A percentile compares a stretch with the other conserved stretches of the same genome.
Conservation (phyloP, 2,329 filamentous ascomycete species). For the Phymatotrichopsis omnivora region DNA sequence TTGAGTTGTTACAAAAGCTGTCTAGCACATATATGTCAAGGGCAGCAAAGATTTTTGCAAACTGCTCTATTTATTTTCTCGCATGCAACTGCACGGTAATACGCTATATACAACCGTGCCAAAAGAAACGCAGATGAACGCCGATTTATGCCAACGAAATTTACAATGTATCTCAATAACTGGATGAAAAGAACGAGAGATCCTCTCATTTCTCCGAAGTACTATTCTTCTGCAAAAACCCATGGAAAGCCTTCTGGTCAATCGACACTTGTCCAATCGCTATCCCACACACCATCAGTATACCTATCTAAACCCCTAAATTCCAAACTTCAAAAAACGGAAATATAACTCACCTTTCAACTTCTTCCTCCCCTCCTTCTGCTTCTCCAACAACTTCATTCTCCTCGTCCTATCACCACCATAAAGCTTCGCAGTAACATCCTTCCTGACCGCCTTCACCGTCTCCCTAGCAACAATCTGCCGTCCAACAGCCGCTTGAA, state of each 20-base stretch:
- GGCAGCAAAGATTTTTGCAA: too few species aligned
- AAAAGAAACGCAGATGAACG: too few species aligned
- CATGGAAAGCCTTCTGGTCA: conserved; percentile 90
- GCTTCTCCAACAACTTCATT: conserved; percentile 84
- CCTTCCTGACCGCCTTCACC: conserved; percentile 92
- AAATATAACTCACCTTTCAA: conserved; percentile 42
- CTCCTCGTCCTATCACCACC: conserved; percentile 76
- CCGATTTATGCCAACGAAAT: too few species aligned
- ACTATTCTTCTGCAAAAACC: conserved; percentile 76
- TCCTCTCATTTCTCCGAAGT: too few species aligned
- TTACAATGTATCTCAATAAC: too few species aligned
- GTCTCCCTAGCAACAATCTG: conserved; percentile 84
- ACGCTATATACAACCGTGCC: too few species aligned
- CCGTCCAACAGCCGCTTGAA: conserved; percentile 77
- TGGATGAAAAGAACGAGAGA: too few species aligned
- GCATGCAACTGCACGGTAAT: too few species aligned
- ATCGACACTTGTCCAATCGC: conserved; percentile 80
- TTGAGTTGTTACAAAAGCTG: too few species aligned
- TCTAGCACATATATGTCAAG: too few species aligned
- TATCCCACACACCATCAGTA: conserved; percentile 11
- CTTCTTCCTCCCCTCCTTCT: conserved; percentile 89
- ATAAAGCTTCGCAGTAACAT: conserved; percentile 66
- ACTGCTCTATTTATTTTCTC: too few species aligned
- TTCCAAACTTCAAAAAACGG: background rate
- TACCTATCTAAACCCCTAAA: too few species aligned